These are phyloP conservation scores for Aspergillus sp. DNA, from an alignment of 2,329 filamentous ascomycete species.

Conservation along the genomic window DNA sequence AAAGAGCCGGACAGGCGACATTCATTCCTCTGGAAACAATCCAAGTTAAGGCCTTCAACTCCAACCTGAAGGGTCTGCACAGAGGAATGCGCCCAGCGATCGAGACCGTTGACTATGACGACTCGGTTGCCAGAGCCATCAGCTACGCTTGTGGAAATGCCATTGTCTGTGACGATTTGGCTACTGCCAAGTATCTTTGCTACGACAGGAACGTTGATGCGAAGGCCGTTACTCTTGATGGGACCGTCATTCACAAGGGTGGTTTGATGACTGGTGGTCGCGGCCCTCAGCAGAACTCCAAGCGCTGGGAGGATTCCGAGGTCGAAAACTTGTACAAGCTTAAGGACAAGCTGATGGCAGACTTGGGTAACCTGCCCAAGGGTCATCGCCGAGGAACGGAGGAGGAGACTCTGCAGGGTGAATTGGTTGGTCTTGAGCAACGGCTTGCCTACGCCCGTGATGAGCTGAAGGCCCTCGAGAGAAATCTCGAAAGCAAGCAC, in stretches of 20 bases:
- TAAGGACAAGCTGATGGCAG: constrained; percentile 72
- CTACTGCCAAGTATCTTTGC: constrained; percentile 84
- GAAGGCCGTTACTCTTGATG: constrained; percentile 91
- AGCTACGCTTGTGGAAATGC: constrained; percentile 93
- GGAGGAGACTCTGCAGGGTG: constrained; percentile 78
- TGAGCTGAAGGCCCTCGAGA: constrained; percentile 75
- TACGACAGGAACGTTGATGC: constrained; percentile 83
- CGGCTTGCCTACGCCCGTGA: constrained; percentile 70
- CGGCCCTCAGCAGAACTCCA: constrained; percentile 73
- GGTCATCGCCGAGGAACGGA: constrained; percentile 72
- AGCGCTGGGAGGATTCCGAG: constrained; percentile 86
- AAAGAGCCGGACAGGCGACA: constrained; percentile 81
- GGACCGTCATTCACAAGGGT: constrained; percentile 95
- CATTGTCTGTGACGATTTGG: constrained; percentile 86
- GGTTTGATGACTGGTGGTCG: constrained; percentile 96
- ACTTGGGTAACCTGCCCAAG: constrained; percentile 78
- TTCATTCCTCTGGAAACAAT: constrained; percentile 98
- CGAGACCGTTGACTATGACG: constrained; percentile 93
- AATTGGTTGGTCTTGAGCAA: constrained; percentile 77
- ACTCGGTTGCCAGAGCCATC: constrained; percentile 85
- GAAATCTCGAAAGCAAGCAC: constrained; percentile 81
- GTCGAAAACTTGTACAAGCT: constrained; percentile 80
- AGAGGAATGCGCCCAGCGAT: constrained; percentile 85
- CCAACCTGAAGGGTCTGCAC: constrained; percentile 84
- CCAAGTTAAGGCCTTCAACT: constrained; percentile 87